phyloP scores from a whole-genome alignment of 768 basidiomycete species.

The Leccinellum albellum region DNA sequence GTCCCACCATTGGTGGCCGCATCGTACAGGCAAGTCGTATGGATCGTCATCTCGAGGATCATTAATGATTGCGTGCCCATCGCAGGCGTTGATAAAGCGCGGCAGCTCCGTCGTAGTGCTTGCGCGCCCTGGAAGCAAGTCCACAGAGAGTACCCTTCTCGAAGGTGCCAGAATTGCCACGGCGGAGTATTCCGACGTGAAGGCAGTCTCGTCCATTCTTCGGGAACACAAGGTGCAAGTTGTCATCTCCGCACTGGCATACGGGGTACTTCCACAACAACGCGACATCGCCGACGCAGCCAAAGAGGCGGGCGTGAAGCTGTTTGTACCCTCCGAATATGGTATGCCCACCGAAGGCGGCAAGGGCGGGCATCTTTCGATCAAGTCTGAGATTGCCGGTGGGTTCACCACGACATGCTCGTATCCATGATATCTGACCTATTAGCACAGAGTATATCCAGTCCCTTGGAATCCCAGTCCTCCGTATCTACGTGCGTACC shows the following conservation, averaged over 20 bases:
- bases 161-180: slow-evolving; percentile 24
- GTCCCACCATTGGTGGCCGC: slow-evolving; percentile 33
- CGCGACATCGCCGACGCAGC: slow-evolving; percentile 33
- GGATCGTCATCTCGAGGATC: background rate
- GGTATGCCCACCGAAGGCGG: slow-evolving; percentile 34
- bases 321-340: slow-evolving; percentile 40
- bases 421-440: background rate
- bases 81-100: slow-evolving; percentile 20
- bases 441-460: slow-evolving; percentile 26
- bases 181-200: slow-evolving; percentile 28
- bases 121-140: slow-evolving; percentile 20
- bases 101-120: slow-evolving; percentile 27
- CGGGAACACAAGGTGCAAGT: slow-evolving; percentile 33
- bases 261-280: slow-evolving; percentile 25
- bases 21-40: slow-evolving; percentile 26
- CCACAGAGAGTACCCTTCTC: slow-evolving; percentile 17
- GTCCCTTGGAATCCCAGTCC: slow-evolving; percentile 26
- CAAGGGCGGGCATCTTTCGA: slow-evolving; percentile 20
- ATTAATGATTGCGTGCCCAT: background rate
- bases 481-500: slow-evolving; percentile 32
- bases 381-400: slow-evolving; percentile 31
- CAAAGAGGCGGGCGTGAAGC: slow-evolving; percentile 33
- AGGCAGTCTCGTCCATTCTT: slow-evolving; percentile 25
- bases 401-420: background rate
- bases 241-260: slow-evolving; percentile 32